Evolutionary conservation across 768 basidiomycete genomes (phyloP), one percentile per base, ranked within the genome.

Genomic region (Panellus pusillus): DNA sequence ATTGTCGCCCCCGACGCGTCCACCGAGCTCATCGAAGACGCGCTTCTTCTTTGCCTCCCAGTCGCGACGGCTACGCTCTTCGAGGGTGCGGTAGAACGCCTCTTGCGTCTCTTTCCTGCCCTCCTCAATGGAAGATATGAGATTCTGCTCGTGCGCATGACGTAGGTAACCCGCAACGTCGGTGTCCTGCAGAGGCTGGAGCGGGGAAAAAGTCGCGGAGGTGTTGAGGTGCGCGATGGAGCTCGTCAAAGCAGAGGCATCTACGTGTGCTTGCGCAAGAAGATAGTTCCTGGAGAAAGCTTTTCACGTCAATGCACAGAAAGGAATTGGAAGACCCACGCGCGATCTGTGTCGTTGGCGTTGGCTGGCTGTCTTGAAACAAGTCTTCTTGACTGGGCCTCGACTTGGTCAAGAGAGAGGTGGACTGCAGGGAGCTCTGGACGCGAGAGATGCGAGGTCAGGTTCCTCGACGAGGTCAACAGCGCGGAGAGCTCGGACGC

Each of bases 111-210:
- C 85, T 58, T 86, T 83, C 38, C 93, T 75, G 2, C 87, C 89
- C 66, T 96, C 91, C 65, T 96, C 93, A 50, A 98, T 94, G 1
- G 94, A 92, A 2, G 91, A 91, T 53, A 96, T 93, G 50, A 98
- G 84, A 58, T 91, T 92, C 68, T 95, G 93, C 66, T 98, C 94
- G 64, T 96, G 92, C 1, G 91, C 90, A 69, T 93, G 90, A n/a
- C 91, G 88, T 19, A 96, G 83, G 66, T 91, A 95, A n/a, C 92
- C 92, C 31, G 89, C 84, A 47, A 96, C 89, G 66, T 97, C 94
- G 0, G 90, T 94, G 73, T 97, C 94, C 64, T 90, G 87, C n/a
- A 96, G 79, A 5, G 92, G 89, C 64, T 93, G 91, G n/a, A 94
- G 75, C 0, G 93, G 91, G 19, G 89, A 83, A 68, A 94, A 96